Evolutionary conservation across 345 rosid genomes (phyloP), one percentile per base, ranked within the genome.

Genomic region (Populus deltoides): DNA sequence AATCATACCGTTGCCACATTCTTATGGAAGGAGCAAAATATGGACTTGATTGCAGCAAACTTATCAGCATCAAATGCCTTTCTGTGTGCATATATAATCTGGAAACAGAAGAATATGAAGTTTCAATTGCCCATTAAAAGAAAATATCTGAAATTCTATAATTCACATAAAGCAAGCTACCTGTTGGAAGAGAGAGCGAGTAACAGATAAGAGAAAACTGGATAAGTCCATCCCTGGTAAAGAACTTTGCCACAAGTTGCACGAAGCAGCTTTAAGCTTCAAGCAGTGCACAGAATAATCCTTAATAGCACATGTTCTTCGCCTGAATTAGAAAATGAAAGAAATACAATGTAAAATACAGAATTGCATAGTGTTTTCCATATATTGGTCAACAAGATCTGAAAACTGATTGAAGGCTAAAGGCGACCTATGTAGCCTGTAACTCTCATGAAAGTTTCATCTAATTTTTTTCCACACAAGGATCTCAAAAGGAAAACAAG

Each of bases 51-150:
- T 71, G 72, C 83, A 75, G 79, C 84, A 81, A 91, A 93, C 20
- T 70, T 86, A 62, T 85, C 92, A 67, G 86, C 85, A 75, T 84
- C 88, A 86, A 87, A 95, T 55, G 91, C 87, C 79, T 89, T 89
- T 73, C 83, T 72, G 83, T 95, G 96, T 38, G 92, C 86, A 84
- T 81, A 85, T 67, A 95, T 81, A 27, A 95, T 91, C 98, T 95
- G 88, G 75, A 82, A 81, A 75, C n/a, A 74, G 77, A 57, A 73
- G 24, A 75, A 74, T 22, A 78, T 74, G 33, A 87, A 68, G n/a
- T 15, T 29, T 61, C 10, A 66, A 33, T 59, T 31, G 16, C 13
- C 69, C 13, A 13, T 61, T 9, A n/a, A 43, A 68, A 70, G 6
- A 6, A 75, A 27, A 38, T 31, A 72, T 17, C 55, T 75, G 18